Percentiles rank a stretch among this genome's conserved stretches.
These are phyloP conservation scores for Chaetomiaceae sp. DNA, from an alignment of 2,329 filamentous ascomycete species.

Conservation along the genomic window DNA sequence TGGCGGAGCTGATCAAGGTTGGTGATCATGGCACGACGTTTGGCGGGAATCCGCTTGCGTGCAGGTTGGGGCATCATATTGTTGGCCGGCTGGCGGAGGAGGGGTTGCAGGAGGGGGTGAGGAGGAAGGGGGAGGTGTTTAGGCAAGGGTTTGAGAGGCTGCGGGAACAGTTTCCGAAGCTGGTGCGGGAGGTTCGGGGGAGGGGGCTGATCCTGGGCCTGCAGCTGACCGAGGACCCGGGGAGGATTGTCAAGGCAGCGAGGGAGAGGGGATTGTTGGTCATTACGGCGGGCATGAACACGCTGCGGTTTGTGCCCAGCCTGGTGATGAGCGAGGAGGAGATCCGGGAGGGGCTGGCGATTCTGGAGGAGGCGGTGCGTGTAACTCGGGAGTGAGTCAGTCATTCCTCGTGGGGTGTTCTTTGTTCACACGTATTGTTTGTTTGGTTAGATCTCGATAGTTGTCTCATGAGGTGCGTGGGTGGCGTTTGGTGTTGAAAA, in stretches of 20 bases:
- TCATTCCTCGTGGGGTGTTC: not conserved
- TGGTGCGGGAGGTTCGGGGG: constrained; percentile 75
- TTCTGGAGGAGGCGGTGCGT: constrained; percentile 62
- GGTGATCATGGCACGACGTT: constrained; percentile 92
- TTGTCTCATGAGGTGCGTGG: not conserved
- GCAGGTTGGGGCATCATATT: constrained; percentile 78
- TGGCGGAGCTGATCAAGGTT: constrained; percentile 58
- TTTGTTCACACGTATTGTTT: no score
- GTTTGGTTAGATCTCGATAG: constrained; percentile 1
- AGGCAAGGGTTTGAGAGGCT: constrained; percentile 42
- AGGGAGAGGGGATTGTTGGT: constrained; percentile 81
- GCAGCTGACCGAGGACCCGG: constrained; percentile 70
- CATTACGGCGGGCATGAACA: constrained; percentile 91
- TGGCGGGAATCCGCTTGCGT: constrained; percentile 84
- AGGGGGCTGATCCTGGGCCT: constrained; percentile 80
- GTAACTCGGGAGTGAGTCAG: constrained; percentile 28
- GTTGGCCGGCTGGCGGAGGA: constrained; percentile 68
- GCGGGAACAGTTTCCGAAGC: constrained; percentile 50
- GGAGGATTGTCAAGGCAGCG: constrained; percentile 72
- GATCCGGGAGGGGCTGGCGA: constrained; percentile 69
- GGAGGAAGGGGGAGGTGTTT: constrained; percentile 55
- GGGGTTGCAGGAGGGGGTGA: constrained; percentile 62
- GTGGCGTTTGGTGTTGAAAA: constrained; percentile 5
- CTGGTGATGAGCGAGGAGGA: constrained; percentile 73
- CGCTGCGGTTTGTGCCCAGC: constrained; percentile 83